These are phyloP conservation scores for Phylloporus arenicola DNA, from an alignment of 768 basidiomycete genomes.

Conservation along the genomic window DNA sequence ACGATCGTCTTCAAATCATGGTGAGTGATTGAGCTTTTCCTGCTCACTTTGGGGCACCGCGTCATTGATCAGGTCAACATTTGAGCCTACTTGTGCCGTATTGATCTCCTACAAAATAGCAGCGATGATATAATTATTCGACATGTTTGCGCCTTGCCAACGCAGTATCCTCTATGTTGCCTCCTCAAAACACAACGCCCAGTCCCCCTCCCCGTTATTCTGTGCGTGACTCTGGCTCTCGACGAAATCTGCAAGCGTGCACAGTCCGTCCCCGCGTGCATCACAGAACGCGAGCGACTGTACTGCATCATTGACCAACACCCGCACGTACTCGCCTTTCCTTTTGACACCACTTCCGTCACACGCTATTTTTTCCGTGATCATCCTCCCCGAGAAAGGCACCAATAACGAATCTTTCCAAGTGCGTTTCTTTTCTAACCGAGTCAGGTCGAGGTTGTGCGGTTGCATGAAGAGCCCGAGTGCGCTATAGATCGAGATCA, in stretches of 20 bases:
- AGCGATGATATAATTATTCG: too few relatives aligned
- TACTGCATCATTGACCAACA: conserved; percentile 69
- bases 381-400: conserved; percentile 68
- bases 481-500: conserved; percentile 66
- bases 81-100: too few relatives aligned
- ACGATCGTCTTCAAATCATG: too few relatives aligned
- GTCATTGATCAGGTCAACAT: too few relatives aligned
- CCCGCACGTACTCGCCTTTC: conserved; percentile 48
- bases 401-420: conserved; percentile 45
- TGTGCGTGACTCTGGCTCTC: conserved; percentile 63
- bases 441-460: conserved; percentile 13
- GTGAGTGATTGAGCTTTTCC: too few relatives aligned
- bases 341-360: conserved; percentile 1
- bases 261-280: conserved; percentile 48
- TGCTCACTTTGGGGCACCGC: too few relatives aligned
- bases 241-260: conserved; percentile 58
- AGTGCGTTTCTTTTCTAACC: conserved; percentile 21
- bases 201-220: conserved; percentile 41
- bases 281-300: conserved; percentile 57
- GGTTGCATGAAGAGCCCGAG: conserved; percentile 46
- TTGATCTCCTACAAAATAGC: too few relatives aligned
- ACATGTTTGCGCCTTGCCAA: too few relatives aligned
- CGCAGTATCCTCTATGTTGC: too few relatives aligned
- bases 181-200: too few relatives aligned
- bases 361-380: conserved; percentile 63